Percentiles rank a stretch among this genome's conserved stretches.
phyloP scores from a whole-genome alignment of 352 stramenopile genomes.

The Paralagenidium karlingii region DNA sequence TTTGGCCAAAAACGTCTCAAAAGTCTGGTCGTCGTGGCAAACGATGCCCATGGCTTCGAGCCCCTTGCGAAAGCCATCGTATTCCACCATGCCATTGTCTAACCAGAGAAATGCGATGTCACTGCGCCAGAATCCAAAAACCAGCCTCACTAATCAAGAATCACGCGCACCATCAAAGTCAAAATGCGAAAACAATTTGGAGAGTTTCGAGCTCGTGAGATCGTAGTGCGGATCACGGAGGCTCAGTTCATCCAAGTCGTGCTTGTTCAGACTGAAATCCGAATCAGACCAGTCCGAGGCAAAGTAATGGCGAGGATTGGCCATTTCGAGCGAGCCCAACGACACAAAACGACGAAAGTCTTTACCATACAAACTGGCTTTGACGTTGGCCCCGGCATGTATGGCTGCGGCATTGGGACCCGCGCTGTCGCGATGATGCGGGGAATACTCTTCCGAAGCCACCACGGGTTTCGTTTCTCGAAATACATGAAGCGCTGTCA shows the following conservation, averaged over 20 bases:
- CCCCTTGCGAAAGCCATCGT: conserved; percentile 57
- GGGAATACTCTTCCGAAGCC: too few species aligned
- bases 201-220: conserved; percentile 61
- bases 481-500: too few species aligned
- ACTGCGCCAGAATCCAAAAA: too few species aligned
- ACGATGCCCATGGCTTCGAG: conserved; percentile 69
- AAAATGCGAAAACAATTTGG: conserved; percentile 55
- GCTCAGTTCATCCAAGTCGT: conserved; percentile 33
- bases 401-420: too few species aligned
- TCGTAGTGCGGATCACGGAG: conserved; percentile 81
- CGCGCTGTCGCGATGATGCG: too few species aligned
- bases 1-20: conserved; percentile 56
- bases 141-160: too few species aligned
- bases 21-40: conserved; percentile 42
- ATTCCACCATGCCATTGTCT: conserved; percentile 48
- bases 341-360: conserved; percentile 51
- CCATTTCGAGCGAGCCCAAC: conserved; percentile 25
- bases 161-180: conserved; percentile 32
- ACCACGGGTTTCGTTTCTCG: too few species aligned
- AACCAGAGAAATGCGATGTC: too few species aligned
- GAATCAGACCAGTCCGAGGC: too few species aligned
- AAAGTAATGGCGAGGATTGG: too few species aligned
- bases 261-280: too few species aligned
- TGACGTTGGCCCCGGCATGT: too few species aligned
- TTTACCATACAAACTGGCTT: conserved; percentile 56